phyloP scores from a whole-genome alignment of 306 rosid species.

The Glycine soja region DNA sequence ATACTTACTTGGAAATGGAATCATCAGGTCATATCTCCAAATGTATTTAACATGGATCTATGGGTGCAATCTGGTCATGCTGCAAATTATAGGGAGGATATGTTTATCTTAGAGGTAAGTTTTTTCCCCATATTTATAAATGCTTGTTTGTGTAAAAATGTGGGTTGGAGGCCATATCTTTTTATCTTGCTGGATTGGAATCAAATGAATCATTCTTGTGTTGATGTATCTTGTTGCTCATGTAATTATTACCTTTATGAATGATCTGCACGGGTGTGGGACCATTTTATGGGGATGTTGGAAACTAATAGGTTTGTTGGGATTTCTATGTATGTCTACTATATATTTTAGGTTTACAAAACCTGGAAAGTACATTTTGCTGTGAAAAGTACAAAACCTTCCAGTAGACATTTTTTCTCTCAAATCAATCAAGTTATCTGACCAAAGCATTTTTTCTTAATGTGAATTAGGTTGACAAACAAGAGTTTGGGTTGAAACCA shows the following conservation, averaged over 20 bases:
- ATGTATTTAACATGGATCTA: conserved; percentile 91
- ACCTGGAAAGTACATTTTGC: conserved; percentile 3
- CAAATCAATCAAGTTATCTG: conserved; percentile 24
- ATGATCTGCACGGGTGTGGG: background rate
- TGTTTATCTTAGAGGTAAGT: conserved; percentile 92
- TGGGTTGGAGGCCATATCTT: background rate
- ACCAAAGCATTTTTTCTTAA: conserved; percentile 6
- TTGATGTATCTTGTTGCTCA: background rate
- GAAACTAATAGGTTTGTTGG: conserved; percentile 27
- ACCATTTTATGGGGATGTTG: background rate
- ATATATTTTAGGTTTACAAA: conserved; percentile 3
- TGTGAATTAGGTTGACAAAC: conserved; percentile 81
- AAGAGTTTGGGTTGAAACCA: conserved; percentile 96
- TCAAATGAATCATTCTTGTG: conserved; percentile 16
- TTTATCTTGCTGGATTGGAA: background rate
- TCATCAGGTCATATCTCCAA: conserved; percentile 88
- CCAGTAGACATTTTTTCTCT: background rate
- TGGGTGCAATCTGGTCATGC: conserved; percentile 99
- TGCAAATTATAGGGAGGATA: conserved; percentile 87
- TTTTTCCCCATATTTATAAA: background rate
- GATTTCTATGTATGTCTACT: conserved; percentile 16
- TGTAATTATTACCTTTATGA: background rate
- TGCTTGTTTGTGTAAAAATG: conserved; percentile 18
- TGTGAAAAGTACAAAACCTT: conserved; percentile 6
- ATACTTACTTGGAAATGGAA: conserved; percentile 16